Evolutionary conservation across 2,329 filamentous ascomycete genomes (phyloP), one percentile per base, ranked within the genome.

Genomic region (Mycosphaerella arachidis): DNA sequence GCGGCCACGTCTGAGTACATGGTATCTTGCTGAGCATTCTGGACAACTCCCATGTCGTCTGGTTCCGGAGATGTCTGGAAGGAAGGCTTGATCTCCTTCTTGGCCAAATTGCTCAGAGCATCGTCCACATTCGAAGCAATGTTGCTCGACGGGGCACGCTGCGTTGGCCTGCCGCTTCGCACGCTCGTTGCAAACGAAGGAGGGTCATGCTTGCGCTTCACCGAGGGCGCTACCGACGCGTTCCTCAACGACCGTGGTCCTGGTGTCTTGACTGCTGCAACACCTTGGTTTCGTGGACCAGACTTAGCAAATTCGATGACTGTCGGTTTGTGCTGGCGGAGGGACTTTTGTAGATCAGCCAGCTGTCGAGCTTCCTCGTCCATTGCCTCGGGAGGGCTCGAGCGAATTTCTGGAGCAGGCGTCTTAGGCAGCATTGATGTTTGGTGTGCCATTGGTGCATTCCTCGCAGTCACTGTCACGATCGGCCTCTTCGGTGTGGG

Each of bases 211-310:
- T 46, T 48, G 45, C 40, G 57, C 24, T 46, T 53, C 16, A 4
- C 18, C 3, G 8, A n/a, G n/a, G 40, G 40, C n/a, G 40, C 40
- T 18, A n/a, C 40, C n/a, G 40, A 16, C 3, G n/a, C 18, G 13
- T 43, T 43, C 40, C 8, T 18, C 40, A 43, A 13, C 16, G 40
- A 43, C 40, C n/a, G 16, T 33, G 57, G 33, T 24, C 48, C 45
- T 61, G 56, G 30, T 50, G 24, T 51, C 46, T 57, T 56, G 61
- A 48, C 53, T 35, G 24, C 18, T 20, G 45, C 45, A 16, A 40
- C 27, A 20, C 72, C 71, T 58, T 73, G 72, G 52, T 74, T 74
- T 3, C 62, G 68, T 6, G 71, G 71, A 8, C 71, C 71, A 8
- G 56, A 46, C n/a, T 63, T 63, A 43, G 62, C 62, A 27, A 72